Conservation (phyloP, 805 yeast species). For the Ogataea nakhonphanomensis region DNA sequence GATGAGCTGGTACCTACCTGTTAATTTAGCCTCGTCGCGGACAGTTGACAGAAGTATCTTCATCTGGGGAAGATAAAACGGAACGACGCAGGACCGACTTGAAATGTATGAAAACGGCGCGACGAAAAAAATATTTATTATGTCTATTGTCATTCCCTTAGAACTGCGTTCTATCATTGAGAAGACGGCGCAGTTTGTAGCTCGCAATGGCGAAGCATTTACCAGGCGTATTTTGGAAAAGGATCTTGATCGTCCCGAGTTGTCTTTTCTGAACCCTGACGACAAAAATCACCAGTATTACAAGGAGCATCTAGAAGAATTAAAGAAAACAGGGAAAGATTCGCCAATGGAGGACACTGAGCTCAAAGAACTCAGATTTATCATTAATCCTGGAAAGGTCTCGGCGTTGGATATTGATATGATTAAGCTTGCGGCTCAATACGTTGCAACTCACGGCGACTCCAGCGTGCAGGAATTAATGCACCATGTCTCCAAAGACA, state of each 20-base stretch:
- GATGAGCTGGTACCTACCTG: slow-evolving; percentile 15
- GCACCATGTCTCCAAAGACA: slow-evolving; percentile 25
- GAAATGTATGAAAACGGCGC: slow-evolving; percentile 2
- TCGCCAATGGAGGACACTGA: slow-evolving; percentile 1
- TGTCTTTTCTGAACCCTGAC: slow-evolving; percentile 55
- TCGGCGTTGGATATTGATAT: slow-evolving; percentile 64
- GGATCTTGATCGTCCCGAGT: slow-evolving; percentile 48
- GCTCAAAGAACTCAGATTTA: slow-evolving; percentile 20
- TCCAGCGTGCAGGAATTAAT: slow-evolving; percentile 39
- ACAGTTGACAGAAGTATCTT: slow-evolving; percentile 22
- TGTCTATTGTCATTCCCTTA: slow-evolving; percentile 19
- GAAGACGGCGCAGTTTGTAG: slow-evolving; percentile 69
- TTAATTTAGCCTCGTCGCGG: slow-evolving; percentile 18
- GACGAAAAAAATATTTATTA: slow-evolving; percentile 1
- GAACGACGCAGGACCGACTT: slow-evolving; percentile 6
- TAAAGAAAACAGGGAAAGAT: slow-evolving; percentile 19
- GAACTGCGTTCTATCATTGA: slow-evolving; percentile 51
- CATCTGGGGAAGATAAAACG: slow-evolving; percentile 15
- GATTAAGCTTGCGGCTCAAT: slow-evolving; percentile 69
- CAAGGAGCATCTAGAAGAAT: slow-evolving; percentile 39
- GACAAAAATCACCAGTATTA: slow-evolving; percentile 62
- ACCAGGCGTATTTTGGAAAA: slow-evolving; percentile 51
- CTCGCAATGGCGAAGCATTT: slow-evolving; percentile 63
- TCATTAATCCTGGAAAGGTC: slow-evolving; percentile 38
- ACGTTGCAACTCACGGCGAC: slow-evolving; percentile 58